Percentiles rank a stretch among this genome's conserved stretches.
phyloP scores from a whole-genome alignment of 257 asterid genomes.

The Eustoma russellianum region DNA sequence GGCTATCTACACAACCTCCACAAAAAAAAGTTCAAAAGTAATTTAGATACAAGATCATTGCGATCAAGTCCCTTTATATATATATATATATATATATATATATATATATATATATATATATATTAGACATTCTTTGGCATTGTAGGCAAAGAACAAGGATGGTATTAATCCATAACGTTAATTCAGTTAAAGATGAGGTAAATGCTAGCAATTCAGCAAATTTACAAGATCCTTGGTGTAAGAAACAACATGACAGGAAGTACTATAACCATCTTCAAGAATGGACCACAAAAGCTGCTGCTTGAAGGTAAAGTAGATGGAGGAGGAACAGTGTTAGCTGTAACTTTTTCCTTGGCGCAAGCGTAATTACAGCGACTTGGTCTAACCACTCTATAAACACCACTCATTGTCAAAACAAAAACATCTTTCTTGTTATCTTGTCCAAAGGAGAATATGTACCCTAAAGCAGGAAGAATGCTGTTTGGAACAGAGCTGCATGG shows the following conservation, averaged over 20 bases:
- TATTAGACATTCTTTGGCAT: too few relatives aligned
- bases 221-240: not conserved
- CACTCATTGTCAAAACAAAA: conserved; percentile 52
- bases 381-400: conserved; percentile 76
- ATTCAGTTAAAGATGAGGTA: too few relatives aligned
- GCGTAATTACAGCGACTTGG: conserved; percentile 82
- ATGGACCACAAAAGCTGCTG: conserved; percentile 20
- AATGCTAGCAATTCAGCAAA: too few relatives aligned
- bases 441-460: conserved; percentile 70
- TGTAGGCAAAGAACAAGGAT: too few relatives aligned
- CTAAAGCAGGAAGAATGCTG: conserved; percentile 60
- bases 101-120: too few relatives aligned
- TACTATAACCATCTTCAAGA: conserved; percentile 19
- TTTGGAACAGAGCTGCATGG: conserved; percentile 56
- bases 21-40: too few relatives aligned
- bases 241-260: conserved; percentile 28
- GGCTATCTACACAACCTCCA: too few relatives aligned
- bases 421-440: conserved; percentile 69
- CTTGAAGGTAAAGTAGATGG: conserved; percentile 18
- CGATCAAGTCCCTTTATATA: too few relatives aligned
- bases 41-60: too few relatives aligned
- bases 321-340: conserved; percentile 19
- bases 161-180: too few relatives aligned
- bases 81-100: too few relatives aligned
- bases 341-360: conserved; percentile 62